Evolutionary conservation across 768 basidiomycete species (phyloP).

Genomic region (Lactifluus pinguis): DNA sequence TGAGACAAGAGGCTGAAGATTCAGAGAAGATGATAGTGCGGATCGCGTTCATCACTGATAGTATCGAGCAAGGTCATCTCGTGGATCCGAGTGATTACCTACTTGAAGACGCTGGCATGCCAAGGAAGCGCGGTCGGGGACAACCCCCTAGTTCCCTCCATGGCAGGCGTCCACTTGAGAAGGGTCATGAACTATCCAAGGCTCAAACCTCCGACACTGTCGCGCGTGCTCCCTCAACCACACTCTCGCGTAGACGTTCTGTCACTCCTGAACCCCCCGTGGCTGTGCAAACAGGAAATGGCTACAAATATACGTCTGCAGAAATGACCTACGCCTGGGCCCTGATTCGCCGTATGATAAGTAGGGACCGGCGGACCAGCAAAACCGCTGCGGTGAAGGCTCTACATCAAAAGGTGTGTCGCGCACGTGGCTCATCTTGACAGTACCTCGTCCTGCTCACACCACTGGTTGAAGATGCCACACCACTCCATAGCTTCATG

Average conservation of each 20-base stretch:
- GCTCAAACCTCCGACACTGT: slow-evolving; percentile 6
- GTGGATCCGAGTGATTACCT: slow-evolving; percentile 39
- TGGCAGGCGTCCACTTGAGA: slow-evolving; percentile 3
- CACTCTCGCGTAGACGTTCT: not conserved
- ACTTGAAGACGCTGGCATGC: slow-evolving; percentile 25
- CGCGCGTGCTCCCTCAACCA: not conserved
- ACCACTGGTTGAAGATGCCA: slow-evolving; percentile 38
- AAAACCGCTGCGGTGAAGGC: not conserved
- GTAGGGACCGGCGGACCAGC: not conserved
- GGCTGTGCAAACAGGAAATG: slow-evolving; percentile 2
- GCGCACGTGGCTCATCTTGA: not conserved
- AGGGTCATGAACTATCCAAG: slow-evolving; percentile 2
- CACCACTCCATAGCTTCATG: slow-evolving; percentile 48
- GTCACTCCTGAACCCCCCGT: slow-evolving; percentile 7
- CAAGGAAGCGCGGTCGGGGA: not conserved
- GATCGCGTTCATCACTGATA: slow-evolving; percentile 46
- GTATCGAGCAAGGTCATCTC: slow-evolving; percentile 34
- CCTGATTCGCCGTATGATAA: slow-evolving; percentile 10
- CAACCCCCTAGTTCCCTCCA: not conserved
- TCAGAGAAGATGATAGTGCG: slow-evolving; percentile 40
- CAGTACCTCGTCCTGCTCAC: not conserved
- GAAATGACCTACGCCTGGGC: slow-evolving; percentile 14
- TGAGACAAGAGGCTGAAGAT: slow-evolving; percentile 30
- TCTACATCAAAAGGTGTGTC: slow-evolving; percentile 8
- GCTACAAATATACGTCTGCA: slow-evolving; percentile 13